Evolutionary conservation across 306 rosid species (phyloP), one percentile per base, ranked within the genome.

Genomic region (Vigna trinervia): DNA sequence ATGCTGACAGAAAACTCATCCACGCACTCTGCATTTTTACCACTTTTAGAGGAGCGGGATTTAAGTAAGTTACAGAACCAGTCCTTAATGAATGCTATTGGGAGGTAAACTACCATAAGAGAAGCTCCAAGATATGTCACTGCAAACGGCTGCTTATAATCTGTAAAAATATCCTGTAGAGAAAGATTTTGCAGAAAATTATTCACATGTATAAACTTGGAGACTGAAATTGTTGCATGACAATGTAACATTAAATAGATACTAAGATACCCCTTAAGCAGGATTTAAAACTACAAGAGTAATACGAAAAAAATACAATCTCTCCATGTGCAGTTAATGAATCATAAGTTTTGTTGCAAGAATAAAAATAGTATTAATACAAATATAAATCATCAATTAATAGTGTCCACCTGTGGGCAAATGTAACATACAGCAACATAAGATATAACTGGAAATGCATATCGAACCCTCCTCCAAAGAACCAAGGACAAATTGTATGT

Each of bases 91-190:
- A 91, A 91, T 74, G 97, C 92, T 87, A 96, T 76, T 74, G 99
- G 99, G 79, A 96, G 91, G 92, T 92, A 96, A 76, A 96, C 94
- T 88, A 96, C 96, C 98, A 96, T 84, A 77, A 96, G 98, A 74
- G 98, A 96, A 82, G 96, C 99, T 85, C 99, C 99, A 28, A 96
- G 98, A 83, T 96, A 96, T 23, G 99, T 92, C 84, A 96, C 87
- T 4, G 96, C 99, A 85, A 96, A 96, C 50, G 99, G 99, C 87
- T 96, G 98, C 91, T 92, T 96, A 83, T 96, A 96, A 82, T 85
- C 89, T 63, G 81, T 54, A 82, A 86, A 95, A 76, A 92, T 96
- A 80, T 69, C 94, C 98, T 96, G 95, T 52, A n/a, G 38, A 71
- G 88, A 59, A 81, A 20, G 46, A 65, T 64, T 59, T n/a, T 38